Evolutionary conservation across 768 basidiomycete genomes (phyloP).

Genomic region (Termitomyces sp.): DNA sequence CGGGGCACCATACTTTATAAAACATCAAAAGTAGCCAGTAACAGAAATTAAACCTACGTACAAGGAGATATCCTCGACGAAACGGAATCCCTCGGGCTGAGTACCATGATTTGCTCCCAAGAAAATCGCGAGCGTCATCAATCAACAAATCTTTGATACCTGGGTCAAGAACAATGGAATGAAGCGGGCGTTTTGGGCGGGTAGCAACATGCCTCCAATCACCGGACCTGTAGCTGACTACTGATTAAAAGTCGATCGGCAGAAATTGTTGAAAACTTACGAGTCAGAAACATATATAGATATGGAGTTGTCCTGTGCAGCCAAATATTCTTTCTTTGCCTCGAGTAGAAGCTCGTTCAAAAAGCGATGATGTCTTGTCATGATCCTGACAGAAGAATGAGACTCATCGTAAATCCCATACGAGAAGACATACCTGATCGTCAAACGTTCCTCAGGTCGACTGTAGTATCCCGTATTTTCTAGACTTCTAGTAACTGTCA

Average conservation of each 20-base stretch:
- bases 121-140: slow-evolving; percentile 70
- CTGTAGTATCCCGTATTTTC: slow-evolving; percentile 9
- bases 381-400: slow-evolving; percentile 30
- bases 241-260: slow-evolving; percentile 17
- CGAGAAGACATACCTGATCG: slow-evolving; percentile 51
- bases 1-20: slow-evolving; percentile 59
- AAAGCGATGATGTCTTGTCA: slow-evolving; percentile 37
- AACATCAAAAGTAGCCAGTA: background rate
- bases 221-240: slow-evolving; percentile 37
- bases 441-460: slow-evolving; percentile 36
- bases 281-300: slow-evolving; percentile 42
- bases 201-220: slow-evolving; percentile 51
- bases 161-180: slow-evolving; percentile 69
- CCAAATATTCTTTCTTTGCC: slow-evolving; percentile 37
- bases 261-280: slow-evolving; percentile 23
- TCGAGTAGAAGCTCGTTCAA: slow-evolving; percentile 41
- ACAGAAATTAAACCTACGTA: slow-evolving; percentile 17
- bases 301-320: slow-evolving; percentile 39
- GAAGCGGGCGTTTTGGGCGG: slow-evolving; percentile 61
- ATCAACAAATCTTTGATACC: slow-evolving; percentile 65
- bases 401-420: slow-evolving; percentile 41
- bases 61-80: slow-evolving; percentile 74
- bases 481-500: slow-evolving; percentile 20
- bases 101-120: slow-evolving; percentile 72
- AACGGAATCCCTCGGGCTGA: slow-evolving; percentile 76